phyloP scores from a whole-genome alignment of 2,329 filamentous ascomycete genomes.

The Fusarium mundagurra region DNA sequence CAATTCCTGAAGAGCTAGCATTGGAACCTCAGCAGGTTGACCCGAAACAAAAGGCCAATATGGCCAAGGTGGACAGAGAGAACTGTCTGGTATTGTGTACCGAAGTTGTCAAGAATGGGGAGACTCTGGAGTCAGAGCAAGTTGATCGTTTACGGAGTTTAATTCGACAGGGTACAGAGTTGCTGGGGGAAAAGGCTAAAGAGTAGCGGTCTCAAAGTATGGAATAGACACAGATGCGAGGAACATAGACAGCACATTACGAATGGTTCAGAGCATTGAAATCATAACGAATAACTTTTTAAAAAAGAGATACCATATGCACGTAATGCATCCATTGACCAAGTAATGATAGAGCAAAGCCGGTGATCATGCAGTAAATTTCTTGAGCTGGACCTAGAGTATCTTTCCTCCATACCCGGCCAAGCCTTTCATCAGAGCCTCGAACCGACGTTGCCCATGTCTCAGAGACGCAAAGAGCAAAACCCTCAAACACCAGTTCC shows the following conservation, averaged over 20 bases:
- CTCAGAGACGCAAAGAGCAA: slow-evolving; percentile 54
- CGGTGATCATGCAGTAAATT: slow-evolving; percentile 55
- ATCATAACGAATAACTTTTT: slow-evolving; percentile 36
- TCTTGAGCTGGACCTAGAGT: slow-evolving; percentile 55
- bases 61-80: slow-evolving; percentile 65
- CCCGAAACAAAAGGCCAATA: slow-evolving; percentile 54
- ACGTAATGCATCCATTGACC: slow-evolving; percentile 45
- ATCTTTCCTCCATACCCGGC: slow-evolving; percentile 50
- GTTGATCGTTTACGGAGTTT: slow-evolving; percentile 58
- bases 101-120: slow-evolving; percentile 60
- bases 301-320: slow-evolving; percentile 30
- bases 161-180: slow-evolving; percentile 60
- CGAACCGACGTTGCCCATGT: slow-evolving; percentile 52
- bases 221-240: not conserved
- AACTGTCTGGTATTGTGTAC: slow-evolving; percentile 69
- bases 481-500: slow-evolving; percentile 55
- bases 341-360: slow-evolving; percentile 47
- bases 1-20: slow-evolving; percentile 48
- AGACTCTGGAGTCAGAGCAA: slow-evolving; percentile 53
- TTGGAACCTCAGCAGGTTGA: slow-evolving; percentile 61
- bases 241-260: slow-evolving; percentile 2
- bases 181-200: slow-evolving; percentile 48
- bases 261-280: not conserved
- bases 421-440: slow-evolving; percentile 50
- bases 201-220: not conserved